phyloP scores from a whole-genome alignment of 805 yeast species.

The Candida taoyuanica region DNA sequence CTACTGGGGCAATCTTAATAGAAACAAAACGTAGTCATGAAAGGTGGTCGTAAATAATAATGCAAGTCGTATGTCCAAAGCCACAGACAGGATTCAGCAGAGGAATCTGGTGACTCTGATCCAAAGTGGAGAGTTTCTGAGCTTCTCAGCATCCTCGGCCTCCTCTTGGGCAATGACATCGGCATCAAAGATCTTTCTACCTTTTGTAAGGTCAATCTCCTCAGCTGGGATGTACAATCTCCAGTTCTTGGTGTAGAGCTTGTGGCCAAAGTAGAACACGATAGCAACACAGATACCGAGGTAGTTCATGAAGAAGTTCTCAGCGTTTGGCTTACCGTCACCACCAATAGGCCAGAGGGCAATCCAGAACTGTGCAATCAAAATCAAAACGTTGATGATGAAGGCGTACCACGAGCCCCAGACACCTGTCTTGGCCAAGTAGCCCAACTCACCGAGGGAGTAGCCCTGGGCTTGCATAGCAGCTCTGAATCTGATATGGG shows the following conservation, averaged over 20 bases:
- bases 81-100: slow-evolving; percentile 24
- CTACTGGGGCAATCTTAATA: no score
- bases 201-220: slow-evolving; percentile 42
- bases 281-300: slow-evolving; percentile 42
- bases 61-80: not conserved
- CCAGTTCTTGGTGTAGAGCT: slow-evolving; percentile 39
- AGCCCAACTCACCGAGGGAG: slow-evolving; percentile 47
- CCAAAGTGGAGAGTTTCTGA: slow-evolving; percentile 18
- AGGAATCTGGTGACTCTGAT: slow-evolving; percentile 24
- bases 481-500: slow-evolving; percentile 54
- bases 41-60: not conserved
- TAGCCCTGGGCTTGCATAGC: slow-evolving; percentile 54
- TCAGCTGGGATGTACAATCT: slow-evolving; percentile 31
- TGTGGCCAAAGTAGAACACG: slow-evolving; percentile 47
- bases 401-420: slow-evolving; percentile 51
- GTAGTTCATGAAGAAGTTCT: slow-evolving; percentile 49
- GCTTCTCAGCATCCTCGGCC: slow-evolving; percentile 30
- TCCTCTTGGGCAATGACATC: slow-evolving; percentile 38
- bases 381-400: slow-evolving; percentile 42
- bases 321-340: slow-evolving; percentile 32
- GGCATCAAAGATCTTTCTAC: slow-evolving; percentile 40
- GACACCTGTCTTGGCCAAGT: slow-evolving; percentile 45
- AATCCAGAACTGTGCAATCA: slow-evolving; percentile 62
- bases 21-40: not conserved
- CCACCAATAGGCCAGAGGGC: slow-evolving; percentile 56